These are phyloP conservation scores for Linaria vulgaris DNA, from an alignment of 257 asterid genomes.

Conservation along the genomic window DNA sequence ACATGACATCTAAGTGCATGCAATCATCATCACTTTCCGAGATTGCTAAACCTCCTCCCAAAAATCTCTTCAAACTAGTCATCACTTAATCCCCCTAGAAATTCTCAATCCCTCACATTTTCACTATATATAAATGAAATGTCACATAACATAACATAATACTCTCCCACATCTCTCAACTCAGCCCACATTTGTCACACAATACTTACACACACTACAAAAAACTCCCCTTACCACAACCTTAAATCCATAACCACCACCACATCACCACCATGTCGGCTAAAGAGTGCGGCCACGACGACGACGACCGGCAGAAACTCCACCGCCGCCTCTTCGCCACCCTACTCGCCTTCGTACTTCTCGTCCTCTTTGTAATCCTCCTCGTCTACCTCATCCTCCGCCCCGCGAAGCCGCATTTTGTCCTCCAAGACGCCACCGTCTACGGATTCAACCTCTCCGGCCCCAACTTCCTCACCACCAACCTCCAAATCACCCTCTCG, in stretches of 20 bases:
- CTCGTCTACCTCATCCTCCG: conserved; percentile 65
- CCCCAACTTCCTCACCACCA: conserved; percentile 50
- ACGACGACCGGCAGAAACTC: conserved; percentile 33
- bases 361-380: conserved; percentile 51
- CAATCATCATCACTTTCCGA: neutral
- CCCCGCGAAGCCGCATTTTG: conserved; percentile 63
- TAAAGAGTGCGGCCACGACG: conserved; percentile 58
- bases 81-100: too few relatives aligned
- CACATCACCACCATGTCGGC: conserved; percentile 41
- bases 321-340: conserved; percentile 32
- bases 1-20: neutral
- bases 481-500: conserved; percentile 55
- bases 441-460: conserved; percentile 61
- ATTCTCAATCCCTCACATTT: neutral
- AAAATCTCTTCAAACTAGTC: too few relatives aligned
- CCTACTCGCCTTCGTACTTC: conserved; percentile 18
- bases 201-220: neutral
- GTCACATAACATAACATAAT: too few relatives aligned
- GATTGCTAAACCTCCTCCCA: too few relatives aligned
- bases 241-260: neutral
- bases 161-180: neutral
- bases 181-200: neutral
- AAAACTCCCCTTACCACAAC: neutral
- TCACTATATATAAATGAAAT: conserved; percentile 9
- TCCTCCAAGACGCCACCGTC: conserved; percentile 70